These are phyloP conservation scores for Alnus rubra DNA, from an alignment of 306 rosid species.

Conservation along the genomic window DNA sequence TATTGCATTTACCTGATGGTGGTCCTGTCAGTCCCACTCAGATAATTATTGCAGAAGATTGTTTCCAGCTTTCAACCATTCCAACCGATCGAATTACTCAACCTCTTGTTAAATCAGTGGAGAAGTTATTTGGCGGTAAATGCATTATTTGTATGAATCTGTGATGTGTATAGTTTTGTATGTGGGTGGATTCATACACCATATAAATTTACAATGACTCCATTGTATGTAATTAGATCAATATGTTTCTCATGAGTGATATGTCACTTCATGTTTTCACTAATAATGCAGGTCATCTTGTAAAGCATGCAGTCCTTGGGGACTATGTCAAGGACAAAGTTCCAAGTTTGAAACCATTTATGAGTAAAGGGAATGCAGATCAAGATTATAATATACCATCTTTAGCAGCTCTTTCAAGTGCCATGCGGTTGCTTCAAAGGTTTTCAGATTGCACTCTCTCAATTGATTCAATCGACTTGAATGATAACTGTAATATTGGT, in stretches of 20 bases:
- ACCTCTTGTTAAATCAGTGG: constrained; percentile 47
- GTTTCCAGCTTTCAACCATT: constrained; percentile 68
- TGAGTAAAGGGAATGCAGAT: constrained; percentile 40
- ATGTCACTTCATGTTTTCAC: constrained; percentile 9
- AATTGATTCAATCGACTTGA: constrained; percentile 13
- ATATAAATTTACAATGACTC: not conserved
- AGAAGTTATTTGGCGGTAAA: constrained; percentile 76
- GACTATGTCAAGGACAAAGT: constrained; percentile 64
- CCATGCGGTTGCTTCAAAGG: constrained; percentile 73
- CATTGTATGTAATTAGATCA: not conserved
- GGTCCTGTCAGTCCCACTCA: constrained; percentile 48
- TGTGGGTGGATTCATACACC: not conserved
- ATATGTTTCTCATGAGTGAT: constrained; percentile 12
- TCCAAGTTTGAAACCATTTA: constrained; percentile 68
- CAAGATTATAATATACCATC: constrained; percentile 64
- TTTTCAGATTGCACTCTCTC: constrained; percentile 26
- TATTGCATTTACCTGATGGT: constrained; percentile 49
- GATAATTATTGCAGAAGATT: constrained; percentile 76
- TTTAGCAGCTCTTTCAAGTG: constrained; percentile 76
- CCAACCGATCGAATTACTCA: constrained; percentile 47
- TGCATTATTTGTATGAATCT: constrained; percentile 12
- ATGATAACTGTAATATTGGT: constrained; percentile 17
- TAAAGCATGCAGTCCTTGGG: constrained; percentile 67
- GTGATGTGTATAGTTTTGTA: not conserved
- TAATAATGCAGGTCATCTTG: constrained; percentile 48